Evolutionary conservation across 1,139 yeast genomes (phyloP), one percentile per base, ranked within the genome.

Genomic region (Scheffersomyces cryptocercus): DNA sequence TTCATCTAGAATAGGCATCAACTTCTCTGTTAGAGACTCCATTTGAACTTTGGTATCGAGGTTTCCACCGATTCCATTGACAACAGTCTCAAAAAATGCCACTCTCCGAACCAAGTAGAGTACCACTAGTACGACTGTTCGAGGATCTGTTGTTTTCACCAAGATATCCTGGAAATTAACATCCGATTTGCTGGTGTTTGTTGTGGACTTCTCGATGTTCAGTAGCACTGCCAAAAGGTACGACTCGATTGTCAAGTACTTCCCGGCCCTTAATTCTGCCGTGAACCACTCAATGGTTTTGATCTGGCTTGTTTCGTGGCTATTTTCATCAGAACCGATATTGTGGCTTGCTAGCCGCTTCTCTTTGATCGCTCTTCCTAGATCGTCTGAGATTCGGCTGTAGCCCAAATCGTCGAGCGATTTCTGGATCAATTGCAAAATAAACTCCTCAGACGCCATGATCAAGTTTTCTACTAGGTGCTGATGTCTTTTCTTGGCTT

Each of bases 341-440:
- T 37, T 20, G 38, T 47, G 26, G 8, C 46, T 38, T 20, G 26
- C 26, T 20, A 35, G 37, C 12, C 43, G 38, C 29, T 42, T 40
- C 35, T 44, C 43, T 31, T 48, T 41, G 35, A 53, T 45, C 28
- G 50, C 50, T 10, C 42, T 47, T 3, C 44, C 49, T 29, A 59
- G 41, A 5, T 43, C 40, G 7, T 51, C 56, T 14, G 58, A 49
- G 20, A 55, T 47, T 7, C 47, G 49, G 26, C 43, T 46, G 42
- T 63, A 67, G 11, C 72, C 71, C 35, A 66, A 55, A 15, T 67
- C 70, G 20, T 53, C 50, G 34, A 72, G 62, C 1, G 75, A 50
- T 34, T 58, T 56, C 43, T 63, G 66, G 36, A 71, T 58, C 33
- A 72, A 50, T 48, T 65, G 65, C 34, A 69, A 55, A 32, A 67